phyloP scores from a whole-genome alignment of 1,284 basidiomycete genomes.

The Anthracocystis setariae region DNA sequence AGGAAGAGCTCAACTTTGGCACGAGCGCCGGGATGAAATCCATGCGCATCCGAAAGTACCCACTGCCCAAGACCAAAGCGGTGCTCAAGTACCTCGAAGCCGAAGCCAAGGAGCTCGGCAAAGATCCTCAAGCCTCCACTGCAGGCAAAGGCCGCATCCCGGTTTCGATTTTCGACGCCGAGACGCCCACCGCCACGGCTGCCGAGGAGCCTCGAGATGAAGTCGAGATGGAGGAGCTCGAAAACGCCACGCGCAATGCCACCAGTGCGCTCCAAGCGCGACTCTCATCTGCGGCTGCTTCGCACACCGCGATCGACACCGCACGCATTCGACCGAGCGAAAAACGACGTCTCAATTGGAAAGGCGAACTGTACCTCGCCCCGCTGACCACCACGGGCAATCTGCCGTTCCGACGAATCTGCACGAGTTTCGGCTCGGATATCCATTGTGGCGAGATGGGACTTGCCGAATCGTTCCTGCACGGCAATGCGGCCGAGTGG shows the following conservation, averaged over 20 bases:
- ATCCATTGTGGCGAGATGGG: constrained; percentile 94
- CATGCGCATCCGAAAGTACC: constrained; percentile 51
- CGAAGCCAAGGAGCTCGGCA: constrained; percentile 40
- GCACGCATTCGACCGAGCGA: constrained; percentile 79
- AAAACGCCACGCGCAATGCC: constrained; percentile 48
- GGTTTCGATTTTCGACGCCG: constrained; percentile 10
- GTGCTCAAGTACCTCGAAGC: constrained; percentile 47
- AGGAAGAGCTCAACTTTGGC: constrained; percentile 81
- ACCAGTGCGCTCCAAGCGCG: constrained; percentile 14
- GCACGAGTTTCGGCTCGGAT: constrained; percentile 85
- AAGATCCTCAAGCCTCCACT: constrained; percentile 23
- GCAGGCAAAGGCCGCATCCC: constrained; percentile 44
- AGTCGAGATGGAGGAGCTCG: constrained; percentile 51
- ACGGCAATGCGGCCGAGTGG: constrained; percentile 62
- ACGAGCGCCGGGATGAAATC: constrained; percentile 59
- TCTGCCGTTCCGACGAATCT: constrained; percentile 90
- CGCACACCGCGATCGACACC: constrained; percentile 49
- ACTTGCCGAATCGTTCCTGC: constrained; percentile 55
- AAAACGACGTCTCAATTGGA: constrained; percentile 87
- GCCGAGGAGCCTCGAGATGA: constrained; percentile 66
- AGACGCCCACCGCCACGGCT: constrained; percentile 4
- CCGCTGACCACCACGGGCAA: constrained; percentile 96
- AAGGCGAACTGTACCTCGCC: constrained; percentile 86
- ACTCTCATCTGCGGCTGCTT: constrained; percentile 18
- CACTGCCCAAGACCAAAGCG: constrained; percentile 49